phyloP scores from a whole-genome alignment of 2,329 filamentous ascomycete species.

The Trichoderma breve region DNA sequence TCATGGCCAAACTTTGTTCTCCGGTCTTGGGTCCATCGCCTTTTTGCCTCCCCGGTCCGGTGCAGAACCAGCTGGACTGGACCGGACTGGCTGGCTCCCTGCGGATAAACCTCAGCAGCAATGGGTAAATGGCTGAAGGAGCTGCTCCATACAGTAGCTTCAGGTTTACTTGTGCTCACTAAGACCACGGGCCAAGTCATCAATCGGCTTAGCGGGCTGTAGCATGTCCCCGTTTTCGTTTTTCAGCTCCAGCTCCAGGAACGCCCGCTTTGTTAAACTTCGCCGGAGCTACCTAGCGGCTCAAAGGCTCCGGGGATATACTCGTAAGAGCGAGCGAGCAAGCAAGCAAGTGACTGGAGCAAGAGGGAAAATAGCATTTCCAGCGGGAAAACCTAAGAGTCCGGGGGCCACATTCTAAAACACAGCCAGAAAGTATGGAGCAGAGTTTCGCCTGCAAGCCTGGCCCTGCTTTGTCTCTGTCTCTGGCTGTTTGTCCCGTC shows the following conservation, averaged over 20 bases:
- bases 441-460: background rate
- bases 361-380: background rate
- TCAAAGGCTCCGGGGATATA: background rate
- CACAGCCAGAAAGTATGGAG: background rate
- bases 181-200: background rate
- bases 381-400: background rate
- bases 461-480: background rate
- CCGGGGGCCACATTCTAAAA: background rate
- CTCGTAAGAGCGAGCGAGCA: background rate
- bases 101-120: background rate
- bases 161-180: background rate
- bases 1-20: background rate
- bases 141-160: background rate
- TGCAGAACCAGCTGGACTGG: background rate
- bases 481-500: background rate
- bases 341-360: background rate
- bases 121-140: background rate
- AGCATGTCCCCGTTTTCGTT: background rate
- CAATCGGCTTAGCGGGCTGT: background rate
- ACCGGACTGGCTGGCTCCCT: background rate
- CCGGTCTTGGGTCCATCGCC: background rate
- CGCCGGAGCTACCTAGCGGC: constrained; percentile 5
- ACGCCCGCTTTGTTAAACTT: constrained; percentile 16
- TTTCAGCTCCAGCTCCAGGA: constrained; percentile 14
- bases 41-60: background rate